Evolutionary conservation across 441 rosid genomes (phyloP).

Genomic region (Eutrema salsugineum): DNA sequence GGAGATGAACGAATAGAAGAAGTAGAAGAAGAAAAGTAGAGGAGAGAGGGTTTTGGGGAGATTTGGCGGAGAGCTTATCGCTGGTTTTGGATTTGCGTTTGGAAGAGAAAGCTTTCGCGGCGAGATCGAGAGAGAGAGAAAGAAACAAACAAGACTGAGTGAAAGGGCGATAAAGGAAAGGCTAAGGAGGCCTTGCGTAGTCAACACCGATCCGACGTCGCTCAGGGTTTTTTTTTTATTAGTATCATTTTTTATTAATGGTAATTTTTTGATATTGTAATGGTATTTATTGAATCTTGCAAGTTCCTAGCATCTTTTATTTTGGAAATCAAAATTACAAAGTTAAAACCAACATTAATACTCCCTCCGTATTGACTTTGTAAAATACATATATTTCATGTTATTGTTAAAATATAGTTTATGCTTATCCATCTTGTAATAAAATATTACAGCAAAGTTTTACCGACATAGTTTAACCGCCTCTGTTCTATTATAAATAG

Average conservation of each 20-base stretch:
- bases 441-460: no score
- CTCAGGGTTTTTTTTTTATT: background rate
- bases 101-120: conserved; percentile 15
- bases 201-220: conserved; percentile 6
- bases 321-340: background rate
- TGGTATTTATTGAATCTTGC: background rate
- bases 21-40: conserved; percentile 5
- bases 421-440: no score
- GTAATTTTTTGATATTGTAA: no score
- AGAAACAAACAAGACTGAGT: background rate
- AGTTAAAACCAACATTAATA: no score
- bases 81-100: background rate
- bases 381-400: background rate
- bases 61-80: conserved; percentile 14
- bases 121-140: conserved; percentile 2
- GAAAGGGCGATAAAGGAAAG: conserved; percentile 8
- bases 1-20: background rate
- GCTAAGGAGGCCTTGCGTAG: conserved; percentile 41
- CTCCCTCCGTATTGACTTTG: background rate
- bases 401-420: no score
- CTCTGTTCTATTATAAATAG: no score
- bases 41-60: conserved; percentile 15
- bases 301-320: background rate
- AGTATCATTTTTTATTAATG: no score
- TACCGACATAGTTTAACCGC: no score